phyloP scores from a whole-genome alignment of 2,329 filamentous ascomycete species.

The Fusarium udum region DNA sequence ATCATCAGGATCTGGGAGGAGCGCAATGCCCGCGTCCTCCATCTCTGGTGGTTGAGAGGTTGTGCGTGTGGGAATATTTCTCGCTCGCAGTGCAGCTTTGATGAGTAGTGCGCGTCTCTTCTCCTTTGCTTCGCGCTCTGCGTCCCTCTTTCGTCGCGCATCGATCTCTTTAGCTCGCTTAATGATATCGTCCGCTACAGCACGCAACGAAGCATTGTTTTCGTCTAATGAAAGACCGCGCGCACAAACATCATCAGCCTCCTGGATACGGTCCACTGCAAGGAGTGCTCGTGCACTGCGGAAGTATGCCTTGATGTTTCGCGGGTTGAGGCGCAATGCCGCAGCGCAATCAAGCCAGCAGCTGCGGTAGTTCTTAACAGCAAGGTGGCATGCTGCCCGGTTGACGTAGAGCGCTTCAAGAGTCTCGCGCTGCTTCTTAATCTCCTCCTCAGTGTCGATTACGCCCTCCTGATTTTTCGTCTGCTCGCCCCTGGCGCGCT shows the following conservation, averaged over 20 bases:
- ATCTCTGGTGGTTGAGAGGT: conserved; percentile 83
- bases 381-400: conserved; percentile 87
- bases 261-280: conserved; percentile 77
- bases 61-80: conserved; percentile 73
- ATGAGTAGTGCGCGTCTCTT: conserved; percentile 70
- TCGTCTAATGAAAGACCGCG: conserved; percentile 78
- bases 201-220: conserved; percentile 72
- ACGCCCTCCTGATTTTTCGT: conserved; percentile 45
- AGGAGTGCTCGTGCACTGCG: conserved; percentile 82
- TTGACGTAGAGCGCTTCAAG: conserved; percentile 86
- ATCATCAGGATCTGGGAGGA: conserved; percentile 78
- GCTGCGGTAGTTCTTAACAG: conserved; percentile 86
- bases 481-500: conserved; percentile 55
- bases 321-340: conserved; percentile 79
- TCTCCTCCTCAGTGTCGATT: conserved; percentile 62
- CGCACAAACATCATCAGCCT: conserved; percentile 82
- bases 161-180: conserved; percentile 65
- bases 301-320: conserved; percentile 91
- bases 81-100: conserved; percentile 70
- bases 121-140: conserved; percentile 63
- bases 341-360: conserved; percentile 86
- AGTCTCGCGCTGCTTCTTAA: conserved; percentile 67
- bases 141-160: conserved; percentile 64
- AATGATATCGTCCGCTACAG: conserved; percentile 70
- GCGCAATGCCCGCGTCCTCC: conserved; percentile 79